phyloP scores from a whole-genome alignment of 768 basidiomycete genomes.

The Lactarius akahatsu region DNA sequence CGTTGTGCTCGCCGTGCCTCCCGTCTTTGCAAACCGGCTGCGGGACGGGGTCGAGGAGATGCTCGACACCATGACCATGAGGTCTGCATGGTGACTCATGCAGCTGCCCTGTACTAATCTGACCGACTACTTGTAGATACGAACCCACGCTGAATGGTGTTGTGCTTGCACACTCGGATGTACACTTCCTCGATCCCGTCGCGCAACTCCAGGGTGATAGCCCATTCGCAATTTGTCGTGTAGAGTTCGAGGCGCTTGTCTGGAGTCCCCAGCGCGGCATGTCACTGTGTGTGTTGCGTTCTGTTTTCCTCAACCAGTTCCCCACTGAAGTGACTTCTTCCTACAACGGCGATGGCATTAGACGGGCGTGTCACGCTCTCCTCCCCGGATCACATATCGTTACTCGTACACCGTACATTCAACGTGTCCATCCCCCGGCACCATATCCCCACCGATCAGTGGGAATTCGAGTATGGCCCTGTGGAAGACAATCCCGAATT shows the following conservation, averaged over 20 bases:
- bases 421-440: slow-evolving; percentile 93
- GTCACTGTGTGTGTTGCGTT: slow-evolving; percentile 59
- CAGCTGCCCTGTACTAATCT: background rate
- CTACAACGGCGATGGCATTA: slow-evolving; percentile 34
- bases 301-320: background rate
- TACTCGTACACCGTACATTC: slow-evolving; percentile 89
- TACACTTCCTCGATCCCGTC: slow-evolving; percentile 60
- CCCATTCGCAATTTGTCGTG: slow-evolving; percentile 74
- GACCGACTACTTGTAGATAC: slow-evolving; percentile 56
- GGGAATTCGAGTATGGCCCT: slow-evolving; percentile 85
- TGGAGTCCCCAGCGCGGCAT: slow-evolving; percentile 88
- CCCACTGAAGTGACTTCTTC: slow-evolving; percentile 5
- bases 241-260: slow-evolving; percentile 79
- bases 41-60: slow-evolving; percentile 79
- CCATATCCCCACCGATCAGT: slow-evolving; percentile 78
- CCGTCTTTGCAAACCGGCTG: slow-evolving; percentile 75
- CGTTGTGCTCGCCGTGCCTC: slow-evolving; percentile 73
- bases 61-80: slow-evolving; percentile 94
- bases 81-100: slow-evolving; percentile 48
- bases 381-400: slow-evolving; percentile 89
- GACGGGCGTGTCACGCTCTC: slow-evolving; percentile 86
- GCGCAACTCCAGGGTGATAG: slow-evolving; percentile 78
- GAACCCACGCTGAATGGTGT: slow-evolving; percentile 85
- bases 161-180: slow-evolving; percentile 79
- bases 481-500: slow-evolving; percentile 79